Percentiles rank a stretch among this genome's conserved stretches.
phyloP scores from a whole-genome alignment of 192 early-diverging fungal genomes.

The Gryganskiella cystojenkinii region DNA sequence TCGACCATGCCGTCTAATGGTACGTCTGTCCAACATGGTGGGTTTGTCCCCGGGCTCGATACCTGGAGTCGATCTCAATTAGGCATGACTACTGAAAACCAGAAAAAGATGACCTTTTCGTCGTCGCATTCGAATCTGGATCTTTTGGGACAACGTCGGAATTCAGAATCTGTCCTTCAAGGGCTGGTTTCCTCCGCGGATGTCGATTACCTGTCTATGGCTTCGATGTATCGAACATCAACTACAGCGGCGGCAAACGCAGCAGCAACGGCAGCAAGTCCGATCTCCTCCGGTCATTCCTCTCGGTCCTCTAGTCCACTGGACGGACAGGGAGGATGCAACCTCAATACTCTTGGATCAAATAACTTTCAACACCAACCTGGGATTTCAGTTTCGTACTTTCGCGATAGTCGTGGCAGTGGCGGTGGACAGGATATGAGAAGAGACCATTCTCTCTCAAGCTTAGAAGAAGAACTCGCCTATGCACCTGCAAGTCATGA shows the following conservation, averaged over 20 bases:
- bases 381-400: no score
- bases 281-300: background rate
- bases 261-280: background rate
- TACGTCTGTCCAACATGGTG: constrained; percentile 5
- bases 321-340: no score
- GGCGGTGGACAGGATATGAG: no score
- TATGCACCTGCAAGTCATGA: background rate
- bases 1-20: background rate
- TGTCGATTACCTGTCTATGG: background rate
- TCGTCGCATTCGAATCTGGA: background rate
- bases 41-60: constrained; percentile 27
- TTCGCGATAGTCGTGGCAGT: no score
- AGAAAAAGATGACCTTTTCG: background rate
- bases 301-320: background rate
- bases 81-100: no score
- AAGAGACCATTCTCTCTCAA: no score
- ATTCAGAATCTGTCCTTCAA: constrained; percentile 29
- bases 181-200: constrained; percentile 5
- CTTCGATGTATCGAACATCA: background rate
- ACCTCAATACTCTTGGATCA: no score
- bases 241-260: no score
- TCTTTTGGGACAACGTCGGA: constrained; percentile 7
- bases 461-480: background rate
- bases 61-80: constrained; percentile 5
- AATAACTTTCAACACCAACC: no score